Evolutionary conservation across 352 stramenopile genomes (phyloP).

Genomic region (Phytopythium helicoides): DNA sequence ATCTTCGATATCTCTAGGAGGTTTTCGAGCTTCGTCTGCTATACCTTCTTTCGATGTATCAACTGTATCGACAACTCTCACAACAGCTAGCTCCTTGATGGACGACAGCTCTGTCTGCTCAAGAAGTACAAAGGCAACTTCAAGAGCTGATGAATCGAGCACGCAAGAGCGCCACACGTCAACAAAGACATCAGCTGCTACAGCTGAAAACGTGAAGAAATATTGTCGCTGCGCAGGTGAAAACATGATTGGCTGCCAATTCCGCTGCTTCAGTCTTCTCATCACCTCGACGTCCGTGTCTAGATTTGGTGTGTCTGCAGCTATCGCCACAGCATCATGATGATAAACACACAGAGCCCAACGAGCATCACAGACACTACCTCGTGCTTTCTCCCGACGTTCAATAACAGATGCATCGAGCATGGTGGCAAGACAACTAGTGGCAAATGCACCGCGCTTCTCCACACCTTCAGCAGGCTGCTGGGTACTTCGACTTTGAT

Average conservation of each 20-base stretch:
- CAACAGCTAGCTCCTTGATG: constrained; percentile 43
- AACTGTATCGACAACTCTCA: constrained; percentile 18
- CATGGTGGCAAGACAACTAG: constrained; percentile 59
- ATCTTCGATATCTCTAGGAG: background rate
- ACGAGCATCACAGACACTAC: constrained; percentile 10
- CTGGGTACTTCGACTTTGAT: constrained; percentile 38
- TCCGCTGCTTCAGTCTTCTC: background rate
- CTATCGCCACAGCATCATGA: constrained; percentile 27
- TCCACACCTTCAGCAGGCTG: constrained; percentile 45
- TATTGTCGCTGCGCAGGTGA: constrained; percentile 46
- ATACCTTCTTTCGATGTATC: background rate
- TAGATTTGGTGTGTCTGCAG: background rate
- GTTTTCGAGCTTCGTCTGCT: background rate
- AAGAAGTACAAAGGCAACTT: constrained; percentile 37
- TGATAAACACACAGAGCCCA: constrained; percentile 63
- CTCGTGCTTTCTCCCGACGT: background rate
- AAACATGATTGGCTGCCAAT: constrained; percentile 23
- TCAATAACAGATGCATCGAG: constrained; percentile 29
- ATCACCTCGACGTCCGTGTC: too few relatives aligned
- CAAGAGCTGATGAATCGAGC: constrained; percentile 40
- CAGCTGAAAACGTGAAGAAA: constrained; percentile 51
- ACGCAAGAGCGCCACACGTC: constrained; percentile 57
- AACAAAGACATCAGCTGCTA: constrained; percentile 44
- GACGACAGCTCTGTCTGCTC: constrained; percentile 32
- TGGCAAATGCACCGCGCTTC: constrained; percentile 53